Evolutionary conservation across 257 asterid species (phyloP).

Genomic region (Solanum pinnatisectum): DNA sequence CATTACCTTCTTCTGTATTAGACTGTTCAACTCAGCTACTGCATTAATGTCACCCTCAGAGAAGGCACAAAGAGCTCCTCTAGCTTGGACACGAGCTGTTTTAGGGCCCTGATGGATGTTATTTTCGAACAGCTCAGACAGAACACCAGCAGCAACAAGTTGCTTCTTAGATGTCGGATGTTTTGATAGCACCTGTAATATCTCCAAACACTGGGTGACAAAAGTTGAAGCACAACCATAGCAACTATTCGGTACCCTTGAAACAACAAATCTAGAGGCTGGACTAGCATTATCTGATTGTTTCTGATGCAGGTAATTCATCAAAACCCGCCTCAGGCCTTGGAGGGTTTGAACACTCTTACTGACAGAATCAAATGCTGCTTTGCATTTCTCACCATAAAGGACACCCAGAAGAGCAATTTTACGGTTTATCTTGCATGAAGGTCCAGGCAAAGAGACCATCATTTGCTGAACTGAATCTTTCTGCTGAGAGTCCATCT

Average conservation of each 20-base stretch:
- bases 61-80: conserved; percentile 98
- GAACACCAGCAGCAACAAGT: conserved; percentile 87
- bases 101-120: conserved; percentile 98
- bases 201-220: conserved; percentile 92
- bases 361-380: conserved; percentile 99
- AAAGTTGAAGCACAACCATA: conserved; percentile 97
- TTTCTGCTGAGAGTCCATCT: conserved; percentile 98
- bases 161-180: conserved; percentile 79
- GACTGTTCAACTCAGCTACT: conserved; percentile 75
- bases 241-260: conserved; percentile 91
- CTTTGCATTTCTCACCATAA: conserved; percentile 99
- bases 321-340: conserved; percentile 89
- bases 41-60: conserved; percentile 90
- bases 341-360: conserved; percentile 99
- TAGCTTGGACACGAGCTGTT: conserved; percentile 94
- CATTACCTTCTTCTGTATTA: conserved; percentile 78
- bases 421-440: conserved; percentile 97
- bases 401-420: conserved; percentile 99
- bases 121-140: conserved; percentile 94
- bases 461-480: conserved; percentile 99
- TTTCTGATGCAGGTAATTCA: conserved; percentile 91
- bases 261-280: conserved; percentile 79
- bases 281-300: conserved; percentile 63
- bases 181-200: conserved; percentile 81
- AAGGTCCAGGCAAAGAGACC: conserved; percentile 98